These are phyloP conservation scores for Aspergillus nomiae DNA, from an alignment of 2,329 filamentous ascomycete genomes.

Conservation along the genomic window DNA sequence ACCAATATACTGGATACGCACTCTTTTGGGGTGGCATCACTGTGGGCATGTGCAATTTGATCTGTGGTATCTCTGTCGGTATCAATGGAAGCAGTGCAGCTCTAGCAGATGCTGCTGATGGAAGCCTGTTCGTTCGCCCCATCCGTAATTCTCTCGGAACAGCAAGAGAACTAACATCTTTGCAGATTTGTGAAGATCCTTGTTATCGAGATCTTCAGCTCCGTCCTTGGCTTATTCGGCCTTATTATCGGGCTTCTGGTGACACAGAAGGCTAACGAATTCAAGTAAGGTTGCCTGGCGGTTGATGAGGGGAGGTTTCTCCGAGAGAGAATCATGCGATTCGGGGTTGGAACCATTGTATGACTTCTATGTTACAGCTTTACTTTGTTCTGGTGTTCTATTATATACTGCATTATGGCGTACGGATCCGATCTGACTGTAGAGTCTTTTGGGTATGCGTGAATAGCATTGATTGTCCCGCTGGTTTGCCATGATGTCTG, in stretches of 20 bases:
- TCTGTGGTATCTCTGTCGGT: constrained; percentile 94
- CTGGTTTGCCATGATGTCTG: constrained; percentile 24
- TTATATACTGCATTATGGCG: constrained; percentile 44
- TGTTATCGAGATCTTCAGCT: constrained; percentile 99
- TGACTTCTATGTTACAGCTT: constrained; percentile 24
- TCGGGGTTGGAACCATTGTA: constrained; percentile 23
- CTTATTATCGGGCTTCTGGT: constrained; percentile 92
- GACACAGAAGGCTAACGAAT: constrained; percentile 78
- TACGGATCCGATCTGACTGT: constrained; percentile 37
- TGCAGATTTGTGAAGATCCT: constrained; percentile 95
- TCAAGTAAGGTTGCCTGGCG: constrained; percentile 47
- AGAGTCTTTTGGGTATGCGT: constrained; percentile 28
- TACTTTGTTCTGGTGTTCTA: constrained; percentile 24
- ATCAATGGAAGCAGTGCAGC: constrained; percentile 98
- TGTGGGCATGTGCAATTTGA: constrained; percentile 91
- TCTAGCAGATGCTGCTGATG: constrained; percentile 90
- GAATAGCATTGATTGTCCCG: constrained; percentile 32
- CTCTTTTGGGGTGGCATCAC: constrained; percentile 95
- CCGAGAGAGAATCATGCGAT: constrained; percentile 18
- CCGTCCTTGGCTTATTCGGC: constrained; percentile 92
- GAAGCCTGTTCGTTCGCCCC: constrained; percentile 69
- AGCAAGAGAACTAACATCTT: constrained; percentile 10
- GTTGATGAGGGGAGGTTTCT: constrained; percentile 12
- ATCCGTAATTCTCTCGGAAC: not conserved
- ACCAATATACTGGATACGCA: constrained; percentile 93